Evolutionary conservation across 108 stramenopile species (phyloP), one percentile per base, ranked within the genome.

Genomic region (Ochromonas danica): DNA sequence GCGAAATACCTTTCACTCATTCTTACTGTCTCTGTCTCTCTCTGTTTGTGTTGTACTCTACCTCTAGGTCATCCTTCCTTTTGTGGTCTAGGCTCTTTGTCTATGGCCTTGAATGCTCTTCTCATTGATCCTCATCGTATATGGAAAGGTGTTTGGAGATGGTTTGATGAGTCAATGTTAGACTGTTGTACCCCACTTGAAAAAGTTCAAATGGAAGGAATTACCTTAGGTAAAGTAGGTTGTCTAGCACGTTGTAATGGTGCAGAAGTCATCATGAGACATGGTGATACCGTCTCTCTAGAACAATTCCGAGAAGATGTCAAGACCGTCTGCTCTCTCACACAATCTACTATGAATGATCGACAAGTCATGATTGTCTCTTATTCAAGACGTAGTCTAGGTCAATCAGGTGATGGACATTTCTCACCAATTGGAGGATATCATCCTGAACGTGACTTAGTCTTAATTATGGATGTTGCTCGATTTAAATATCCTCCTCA

Each of bases 401-500:
- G 1, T 14, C 63, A 27, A 30, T 0, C 41, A 61, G 84, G 80
- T 42, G 81, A 71, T 27, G 89, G 63, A 10, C 97, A 98, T 81
- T 98, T 91, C 83, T 89, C 89, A 61, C 95, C 94, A 22, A 41
- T 98, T 71, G 97, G 91, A 0, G 92, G 88, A 39, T 97, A 94
- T 88, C 82, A 90, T 79, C 45, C 62, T 33, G 78, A 65, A 6
- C 81, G 84, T 0, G 97, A 95, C 80, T 40, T 79, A 36, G 95
- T 98, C 41, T 87, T 97, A 61, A 84, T 98, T 60, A 81, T 98
- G 90, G 97, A 98, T 84, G 90, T 94, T 33, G 97, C 97, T 42
- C 94, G 95, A 72, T 98, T 97, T 91, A 98, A 98, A 87, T 94
- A 94, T 85, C 93, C 95, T 0, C 89, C 93, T 41, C 94, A 91